phyloP scores from a whole-genome alignment of 2,329 filamentous ascomycete genomes.

The Akanthomyces uredinophilus region DNA sequence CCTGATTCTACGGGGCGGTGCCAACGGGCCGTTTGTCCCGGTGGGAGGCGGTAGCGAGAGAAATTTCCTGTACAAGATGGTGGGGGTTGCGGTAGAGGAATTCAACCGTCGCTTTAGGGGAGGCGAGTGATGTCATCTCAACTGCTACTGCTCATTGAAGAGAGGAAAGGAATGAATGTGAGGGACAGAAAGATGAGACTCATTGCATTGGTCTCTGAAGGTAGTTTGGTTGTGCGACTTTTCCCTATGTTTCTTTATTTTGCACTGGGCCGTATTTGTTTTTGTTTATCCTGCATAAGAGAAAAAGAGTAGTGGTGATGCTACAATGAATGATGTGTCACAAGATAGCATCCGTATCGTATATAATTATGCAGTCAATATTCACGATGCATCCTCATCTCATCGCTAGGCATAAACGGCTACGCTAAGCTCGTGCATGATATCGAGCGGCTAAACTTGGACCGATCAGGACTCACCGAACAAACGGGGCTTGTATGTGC shows the following conservation, averaged over 20 bases:
- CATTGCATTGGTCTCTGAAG: background rate
- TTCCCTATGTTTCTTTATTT: background rate
- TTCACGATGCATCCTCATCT: background rate
- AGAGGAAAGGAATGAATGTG: background rate
- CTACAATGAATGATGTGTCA: background rate
- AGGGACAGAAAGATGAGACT: background rate
- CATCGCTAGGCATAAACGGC: background rate
- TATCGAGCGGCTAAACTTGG: too few species aligned
- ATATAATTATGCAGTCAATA: background rate
- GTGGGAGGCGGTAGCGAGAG: slow-evolving; percentile 78
- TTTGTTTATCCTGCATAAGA: background rate
- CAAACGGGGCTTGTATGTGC: too few species aligned
- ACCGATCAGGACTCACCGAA: background rate
- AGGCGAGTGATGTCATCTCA: slow-evolving; percentile 23
- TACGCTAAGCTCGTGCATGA: background rate
- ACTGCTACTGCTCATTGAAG: background rate
- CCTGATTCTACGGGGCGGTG: slow-evolving; percentile 80
- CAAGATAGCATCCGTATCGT: background rate
- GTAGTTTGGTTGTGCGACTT: background rate
- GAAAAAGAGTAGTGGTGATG: background rate
- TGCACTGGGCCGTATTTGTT: background rate
- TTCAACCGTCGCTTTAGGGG: slow-evolving; percentile 57
- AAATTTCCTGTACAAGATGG: slow-evolving; percentile 59
- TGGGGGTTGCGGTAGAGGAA: slow-evolving; percentile 61
- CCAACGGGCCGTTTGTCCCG: slow-evolving; percentile 91